Evolutionary conservation across 257 asterid species (phyloP).

Genomic region (Lavandula angustifolia): DNA sequence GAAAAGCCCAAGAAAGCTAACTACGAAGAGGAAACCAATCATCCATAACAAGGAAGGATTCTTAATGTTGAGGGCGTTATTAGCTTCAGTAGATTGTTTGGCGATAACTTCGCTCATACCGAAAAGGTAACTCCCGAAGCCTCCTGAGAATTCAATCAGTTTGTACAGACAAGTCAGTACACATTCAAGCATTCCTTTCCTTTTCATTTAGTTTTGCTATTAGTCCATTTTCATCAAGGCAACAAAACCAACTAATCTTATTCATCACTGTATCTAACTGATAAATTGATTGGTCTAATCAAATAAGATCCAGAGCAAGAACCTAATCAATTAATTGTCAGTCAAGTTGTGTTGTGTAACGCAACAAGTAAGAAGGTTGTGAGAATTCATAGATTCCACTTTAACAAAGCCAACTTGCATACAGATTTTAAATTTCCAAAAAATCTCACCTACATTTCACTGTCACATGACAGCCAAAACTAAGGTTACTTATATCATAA

Average conservation of each 20-base stretch:
- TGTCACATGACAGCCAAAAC: slow-evolving; percentile 16
- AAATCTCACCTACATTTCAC: slow-evolving; percentile 17
- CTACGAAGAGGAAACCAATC: slow-evolving; percentile 86
- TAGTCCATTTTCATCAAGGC: too few relatives aligned
- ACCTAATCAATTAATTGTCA: neutral
- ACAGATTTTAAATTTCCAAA: neutral
- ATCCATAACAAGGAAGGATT: slow-evolving; percentile 82
- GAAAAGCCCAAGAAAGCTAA: slow-evolving; percentile 91
- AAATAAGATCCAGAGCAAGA: slow-evolving; percentile 10
- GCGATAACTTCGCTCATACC: slow-evolving; percentile 85
- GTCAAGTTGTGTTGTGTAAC: slow-evolving; percentile 5
- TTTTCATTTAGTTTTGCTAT: slow-evolving; percentile 10
- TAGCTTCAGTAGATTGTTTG: slow-evolving; percentile 59
- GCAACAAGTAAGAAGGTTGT: slow-evolving; percentile 24
- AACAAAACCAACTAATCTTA: too few relatives aligned
- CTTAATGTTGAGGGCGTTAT: slow-evolving; percentile 48
- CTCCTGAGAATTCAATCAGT: slow-evolving; percentile 58
- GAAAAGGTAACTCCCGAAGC: slow-evolving; percentile 89
- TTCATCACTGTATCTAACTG: neutral
- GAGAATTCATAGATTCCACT: slow-evolving; percentile 27
- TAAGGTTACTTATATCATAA: neutral
- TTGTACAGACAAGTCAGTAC: neutral
- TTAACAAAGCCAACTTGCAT: slow-evolving; percentile 20
- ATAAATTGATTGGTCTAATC: slow-evolving; percentile 1
- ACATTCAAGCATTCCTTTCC: neutral